phyloP scores from a whole-genome alignment of 1,284 basidiomycete genomes.

The Tilletia caries region DNA sequence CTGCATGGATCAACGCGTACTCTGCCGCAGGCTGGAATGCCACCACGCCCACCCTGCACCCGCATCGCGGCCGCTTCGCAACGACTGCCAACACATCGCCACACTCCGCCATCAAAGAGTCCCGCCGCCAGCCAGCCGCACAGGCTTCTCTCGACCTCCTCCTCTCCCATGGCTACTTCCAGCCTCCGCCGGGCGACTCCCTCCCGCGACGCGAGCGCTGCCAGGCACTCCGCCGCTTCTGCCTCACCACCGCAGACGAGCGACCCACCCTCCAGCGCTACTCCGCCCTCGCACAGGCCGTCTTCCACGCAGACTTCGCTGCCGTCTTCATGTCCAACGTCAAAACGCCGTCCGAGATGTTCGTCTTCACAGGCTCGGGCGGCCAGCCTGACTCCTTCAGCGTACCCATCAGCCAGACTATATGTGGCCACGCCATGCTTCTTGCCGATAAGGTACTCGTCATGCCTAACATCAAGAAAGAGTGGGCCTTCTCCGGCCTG shows the following conservation, averaged over 20 bases:
- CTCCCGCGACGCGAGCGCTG: neutral
- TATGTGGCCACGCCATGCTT: conserved; percentile 42
- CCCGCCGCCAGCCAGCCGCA: too few relatives aligned
- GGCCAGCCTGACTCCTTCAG: conserved; percentile 17
- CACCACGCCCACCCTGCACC: too few relatives aligned
- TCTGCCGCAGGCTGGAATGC: neutral
- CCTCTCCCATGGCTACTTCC: conserved; percentile 9
- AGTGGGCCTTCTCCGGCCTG: conserved; percentile 34
- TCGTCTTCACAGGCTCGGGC: conserved; percentile 31
- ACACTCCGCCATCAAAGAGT: too few relatives aligned
- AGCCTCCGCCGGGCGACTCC: neutral
- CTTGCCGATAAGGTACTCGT: conserved; percentile 31
- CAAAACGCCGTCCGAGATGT: conserved; percentile 17
- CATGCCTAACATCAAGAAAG: conserved; percentile 27
- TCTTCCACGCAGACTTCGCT: neutral
- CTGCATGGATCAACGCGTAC: neutral
- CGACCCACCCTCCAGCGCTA: neutral
- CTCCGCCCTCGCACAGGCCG: neutral
- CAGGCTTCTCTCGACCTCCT: too few relatives aligned
- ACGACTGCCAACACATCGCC: too few relatives aligned
- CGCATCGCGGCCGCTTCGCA: too few relatives aligned
- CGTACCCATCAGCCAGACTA: conserved; percentile 20
- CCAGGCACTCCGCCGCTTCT: neutral
- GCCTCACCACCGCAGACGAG: neutral
- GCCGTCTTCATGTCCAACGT: neutral